These are phyloP conservation scores for Coprinopsis marcescibilis DNA, from an alignment of 768 basidiomycete species.

Conservation along the genomic window DNA sequence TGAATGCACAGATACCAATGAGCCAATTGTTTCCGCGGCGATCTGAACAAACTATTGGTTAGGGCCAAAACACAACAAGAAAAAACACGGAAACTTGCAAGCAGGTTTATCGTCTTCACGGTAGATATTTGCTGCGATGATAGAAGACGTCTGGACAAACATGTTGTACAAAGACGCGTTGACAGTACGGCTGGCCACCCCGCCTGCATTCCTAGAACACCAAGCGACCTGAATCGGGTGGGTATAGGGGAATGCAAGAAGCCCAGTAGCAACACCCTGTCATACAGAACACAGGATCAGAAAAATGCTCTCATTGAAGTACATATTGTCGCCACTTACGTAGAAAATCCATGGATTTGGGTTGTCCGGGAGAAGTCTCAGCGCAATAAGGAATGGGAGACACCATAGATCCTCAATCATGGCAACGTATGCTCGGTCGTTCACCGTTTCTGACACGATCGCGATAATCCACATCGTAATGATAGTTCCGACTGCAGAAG, in stretches of 20 bases:
- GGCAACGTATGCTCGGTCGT: conserved; percentile 49
- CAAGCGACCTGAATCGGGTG: conserved; percentile 53
- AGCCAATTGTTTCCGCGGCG: conserved; percentile 52
- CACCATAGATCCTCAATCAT: conserved; percentile 55
- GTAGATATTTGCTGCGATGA: conserved; percentile 53
- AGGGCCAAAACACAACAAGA: no score
- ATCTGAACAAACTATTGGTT: no score
- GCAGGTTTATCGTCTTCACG: conserved; percentile 49
- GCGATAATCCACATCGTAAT: conserved; percentile 47
- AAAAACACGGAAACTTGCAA: conserved; percentile 26
- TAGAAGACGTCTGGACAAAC: conserved; percentile 27
- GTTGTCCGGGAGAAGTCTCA: conserved; percentile 40
- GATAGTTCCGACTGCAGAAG: conserved; percentile 44
- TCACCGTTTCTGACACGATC: conserved; percentile 43
- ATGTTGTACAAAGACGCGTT: conserved; percentile 58
- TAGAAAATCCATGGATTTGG: conserved; percentile 51
- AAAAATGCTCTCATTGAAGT: no score
- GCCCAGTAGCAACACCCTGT: conserved; percentile 12
- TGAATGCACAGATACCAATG: conserved; percentile 47
- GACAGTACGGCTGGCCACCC: conserved; percentile 54
- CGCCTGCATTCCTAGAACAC: conserved; percentile 57
- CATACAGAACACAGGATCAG: no score
- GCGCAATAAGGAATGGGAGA: conserved; percentile 53
- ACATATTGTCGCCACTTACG: conserved; percentile 23
- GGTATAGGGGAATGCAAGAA: conserved; percentile 27